phyloP scores from a whole-genome alignment of 1,284 basidiomycete species.

The Prillingera fragicola region DNA sequence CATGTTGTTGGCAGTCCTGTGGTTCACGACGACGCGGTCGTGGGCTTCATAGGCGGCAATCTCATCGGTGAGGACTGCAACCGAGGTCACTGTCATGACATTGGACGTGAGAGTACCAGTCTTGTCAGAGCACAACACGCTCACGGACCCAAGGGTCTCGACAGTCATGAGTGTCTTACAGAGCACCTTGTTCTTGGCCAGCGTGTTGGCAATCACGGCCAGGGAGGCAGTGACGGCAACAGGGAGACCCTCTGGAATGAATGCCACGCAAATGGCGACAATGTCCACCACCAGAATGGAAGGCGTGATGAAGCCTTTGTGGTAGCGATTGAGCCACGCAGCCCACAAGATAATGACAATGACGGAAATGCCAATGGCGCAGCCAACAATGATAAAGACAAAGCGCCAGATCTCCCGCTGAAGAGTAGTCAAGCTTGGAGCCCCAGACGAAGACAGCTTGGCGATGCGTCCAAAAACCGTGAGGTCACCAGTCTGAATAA shows the following conservation, averaged over 20 bases:
- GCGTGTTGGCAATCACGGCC: conserved; percentile 52
- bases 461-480: conserved; percentile 61
- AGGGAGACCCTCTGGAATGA: conserved; percentile 57
- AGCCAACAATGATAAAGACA: conserved; percentile 49
- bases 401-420: conserved; percentile 50
- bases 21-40: conserved; percentile 26
- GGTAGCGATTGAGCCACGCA: conserved; percentile 50
- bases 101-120: conserved; percentile 54
- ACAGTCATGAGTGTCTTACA: conserved; percentile 60
- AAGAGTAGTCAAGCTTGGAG: conserved; percentile 47
- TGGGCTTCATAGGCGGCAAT: conserved; percentile 35
- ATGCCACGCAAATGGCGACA: conserved; percentile 60
- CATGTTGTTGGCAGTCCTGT: conserved; percentile 8
- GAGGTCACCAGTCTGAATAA: conserved; percentile 58
- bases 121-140: conserved; percentile 59
- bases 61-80: conserved; percentile 50
- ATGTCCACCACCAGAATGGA: conserved; percentile 57
- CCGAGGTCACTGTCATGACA: conserved; percentile 50
- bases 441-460: conserved; percentile 54
- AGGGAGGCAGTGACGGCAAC: conserved; percentile 50
- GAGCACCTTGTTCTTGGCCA: conserved; percentile 57
- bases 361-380: conserved; percentile 53
- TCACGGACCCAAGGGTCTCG: conserved; percentile 58
- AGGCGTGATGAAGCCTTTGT: conserved; percentile 57
- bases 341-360: conserved; percentile 56